Percentiles rank a stretch among this genome's conserved stretches.
These are phyloP conservation scores for Afroboletus lepidellus DNA, from an alignment of 1,284 basidiomycete genomes.

Conservation along the genomic window DNA sequence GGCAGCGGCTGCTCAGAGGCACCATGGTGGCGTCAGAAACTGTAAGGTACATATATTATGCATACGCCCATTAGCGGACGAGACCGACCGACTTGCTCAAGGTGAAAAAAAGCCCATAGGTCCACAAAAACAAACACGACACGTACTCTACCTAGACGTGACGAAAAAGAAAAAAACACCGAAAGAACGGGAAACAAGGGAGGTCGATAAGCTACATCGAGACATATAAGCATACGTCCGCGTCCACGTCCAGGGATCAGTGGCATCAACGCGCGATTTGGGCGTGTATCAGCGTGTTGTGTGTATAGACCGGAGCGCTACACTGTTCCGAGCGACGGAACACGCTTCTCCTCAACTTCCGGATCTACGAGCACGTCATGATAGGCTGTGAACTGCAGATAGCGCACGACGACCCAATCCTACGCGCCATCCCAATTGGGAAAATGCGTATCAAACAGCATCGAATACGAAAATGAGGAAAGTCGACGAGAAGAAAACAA, in stretches of 20 bases:
- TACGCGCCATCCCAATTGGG: constrained; percentile 2
- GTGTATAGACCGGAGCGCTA: not conserved
- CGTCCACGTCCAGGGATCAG: constrained; percentile 3
- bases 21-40: not conserved
- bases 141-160: not conserved
- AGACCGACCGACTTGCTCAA: not conserved
- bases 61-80: not conserved
- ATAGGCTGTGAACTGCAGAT: constrained; percentile 4
- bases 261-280: not conserved
- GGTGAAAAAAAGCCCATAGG: not conserved
- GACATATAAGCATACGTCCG: constrained; percentile 7
- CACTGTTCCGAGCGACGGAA: not conserved
- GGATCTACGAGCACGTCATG: constrained; percentile 5
- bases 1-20: not conserved
- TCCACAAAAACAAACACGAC: not conserved
- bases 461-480: constrained; percentile 1
- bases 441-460: constrained; percentile 10
- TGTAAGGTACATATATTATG: not conserved
- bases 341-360: not conserved
- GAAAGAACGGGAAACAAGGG: not conserved
- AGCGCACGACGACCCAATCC: constrained; percentile 4
- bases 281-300: not conserved
- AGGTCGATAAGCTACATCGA: constrained; percentile 19
- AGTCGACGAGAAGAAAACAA: not conserved
- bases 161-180: not conserved